Evolutionary conservation across 805 yeast species (phyloP).

Genomic region (Teunomyces pallodes): DNA sequence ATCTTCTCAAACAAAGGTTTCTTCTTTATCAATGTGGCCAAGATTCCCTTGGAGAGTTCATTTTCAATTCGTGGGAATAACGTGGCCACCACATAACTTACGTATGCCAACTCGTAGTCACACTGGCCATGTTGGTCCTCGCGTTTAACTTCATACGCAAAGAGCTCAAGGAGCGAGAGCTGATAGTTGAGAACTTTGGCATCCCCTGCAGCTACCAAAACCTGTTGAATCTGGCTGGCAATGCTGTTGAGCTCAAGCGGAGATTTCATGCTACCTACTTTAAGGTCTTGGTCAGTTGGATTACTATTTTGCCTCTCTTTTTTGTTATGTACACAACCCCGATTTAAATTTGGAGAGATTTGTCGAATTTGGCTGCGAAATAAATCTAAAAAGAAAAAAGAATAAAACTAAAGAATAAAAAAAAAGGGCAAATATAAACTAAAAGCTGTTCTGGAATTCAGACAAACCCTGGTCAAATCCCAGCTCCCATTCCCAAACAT

Average conservation of each 20-base stretch:
- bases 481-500: slow-evolving; percentile 87
- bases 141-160: slow-evolving; percentile 32
- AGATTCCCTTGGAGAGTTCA: slow-evolving; percentile 13
- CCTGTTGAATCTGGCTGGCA: neutral
- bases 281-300: too few relatives aligned
- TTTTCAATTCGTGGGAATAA: slow-evolving; percentile 7
- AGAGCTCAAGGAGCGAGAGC: slow-evolving; percentile 31
- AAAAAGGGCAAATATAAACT: neutral
- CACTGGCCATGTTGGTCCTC: slow-evolving; percentile 28
- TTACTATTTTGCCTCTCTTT: neutral
- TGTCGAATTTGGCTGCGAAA: neutral
- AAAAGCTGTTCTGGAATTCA: slow-evolving; percentile 25
- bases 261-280: neutral
- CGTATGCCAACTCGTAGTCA: slow-evolving; percentile 36
- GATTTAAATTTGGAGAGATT: neutral
- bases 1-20: slow-evolving; percentile 6
- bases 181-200: slow-evolving; percentile 24
- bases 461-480: slow-evolving; percentile 69
- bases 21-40: slow-evolving; percentile 14
- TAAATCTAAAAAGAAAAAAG: neutral
- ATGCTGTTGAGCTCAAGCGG: slow-evolving; percentile 4
- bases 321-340: neutral
- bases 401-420: neutral
- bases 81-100: slow-evolving; percentile 19
- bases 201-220: neutral